Base-by-base conservation (phyloP, 1,139 yeast species). In the Protomyces inouyei region DNA sequence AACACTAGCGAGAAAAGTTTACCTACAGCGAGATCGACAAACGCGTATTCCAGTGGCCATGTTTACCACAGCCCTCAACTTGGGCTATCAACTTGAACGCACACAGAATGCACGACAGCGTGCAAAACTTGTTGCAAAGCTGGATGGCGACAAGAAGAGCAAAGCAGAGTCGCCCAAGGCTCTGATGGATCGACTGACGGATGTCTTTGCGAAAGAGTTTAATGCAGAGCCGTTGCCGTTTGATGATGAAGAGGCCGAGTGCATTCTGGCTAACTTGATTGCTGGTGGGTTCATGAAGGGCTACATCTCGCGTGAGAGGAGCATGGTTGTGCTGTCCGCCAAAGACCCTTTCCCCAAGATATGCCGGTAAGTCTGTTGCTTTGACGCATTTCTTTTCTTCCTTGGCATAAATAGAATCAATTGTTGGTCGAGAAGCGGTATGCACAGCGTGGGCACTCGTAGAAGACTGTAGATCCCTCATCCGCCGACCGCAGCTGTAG, bases 401-500 rank as follows among this genome's bases (percentile, higher is more conserved):
- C 14, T 6, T n/a, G 43, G 14, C 43, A 14, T 12, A 9, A 37
- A 37, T 9, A 37, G 43, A 37, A 37, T n/a, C 43, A 37, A 75
- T 92, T 92, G 76, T 92, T 92, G 57, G 97, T 90, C 80, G 97
- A 87, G 80, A 88, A 92, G 73, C 90, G 84, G 81, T 92, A 90
- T 54, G 93, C 93, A 81, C 99, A 93, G 60, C 83, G 79, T 1
- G 96, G 87, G 80, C 98, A 93, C 0, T 98, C 92, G 78, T 93
- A 95, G 75, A 93, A 95, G 45, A 71, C 70, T 8, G 73, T 72
- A 4, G 73, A 70, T 80, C 98, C 99, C 82, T 93, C 99, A 82
- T 93, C 99, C 2, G 98, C 99, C 64, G 96, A 88, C 79, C 99
- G 85, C 71, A 93, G 82, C 77, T 93, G 99, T 72, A 93, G 80